A percentile compares a stretch with the other conserved stretches of the same genome.
phyloP scores from a whole-genome alignment of 192 early-diverging fungal species.

The Piromyces sp. region DNA sequence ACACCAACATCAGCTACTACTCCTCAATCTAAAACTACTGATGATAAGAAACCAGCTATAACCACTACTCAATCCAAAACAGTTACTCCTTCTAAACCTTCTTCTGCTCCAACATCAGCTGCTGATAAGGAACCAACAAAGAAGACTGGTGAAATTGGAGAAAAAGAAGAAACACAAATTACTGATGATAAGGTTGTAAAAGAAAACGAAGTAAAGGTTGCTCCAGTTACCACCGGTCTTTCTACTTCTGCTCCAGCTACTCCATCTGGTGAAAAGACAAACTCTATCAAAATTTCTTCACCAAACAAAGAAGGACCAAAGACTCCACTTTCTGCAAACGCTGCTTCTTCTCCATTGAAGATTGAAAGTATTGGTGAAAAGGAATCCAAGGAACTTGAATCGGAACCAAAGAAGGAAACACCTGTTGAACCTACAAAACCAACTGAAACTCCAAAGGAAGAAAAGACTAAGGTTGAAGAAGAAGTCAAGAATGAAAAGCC shows the following conservation, averaged over 20 bases:
- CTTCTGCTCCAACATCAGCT: background rate
- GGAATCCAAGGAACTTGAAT: background rate
- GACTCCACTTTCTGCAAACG: background rate
- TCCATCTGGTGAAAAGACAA: background rate
- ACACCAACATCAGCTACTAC: background rate
- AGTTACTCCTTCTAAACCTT: background rate
- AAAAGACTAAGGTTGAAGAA: background rate
- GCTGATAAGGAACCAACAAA: background rate
- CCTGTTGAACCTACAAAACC: background rate
- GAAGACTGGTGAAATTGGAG: background rate
- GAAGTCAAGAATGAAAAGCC: no score
- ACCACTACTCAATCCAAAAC: background rate
- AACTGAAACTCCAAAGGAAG: background rate
- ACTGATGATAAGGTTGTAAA: background rate
- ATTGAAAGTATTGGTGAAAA: background rate
- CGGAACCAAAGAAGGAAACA: background rate
- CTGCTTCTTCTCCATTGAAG: background rate
- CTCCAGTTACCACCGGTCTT: background rate
- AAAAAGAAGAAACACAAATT: background rate
- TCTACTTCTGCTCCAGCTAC: background rate
- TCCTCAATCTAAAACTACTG: background rate
- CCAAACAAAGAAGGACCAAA: background rate
- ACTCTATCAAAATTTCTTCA: background rate
- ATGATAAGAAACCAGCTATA: background rate
- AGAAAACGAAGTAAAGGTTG: background rate